Base-by-base conservation (phyloP, 495 filamentous ascomycete genomes). In the Copromyces sp. region DNA sequence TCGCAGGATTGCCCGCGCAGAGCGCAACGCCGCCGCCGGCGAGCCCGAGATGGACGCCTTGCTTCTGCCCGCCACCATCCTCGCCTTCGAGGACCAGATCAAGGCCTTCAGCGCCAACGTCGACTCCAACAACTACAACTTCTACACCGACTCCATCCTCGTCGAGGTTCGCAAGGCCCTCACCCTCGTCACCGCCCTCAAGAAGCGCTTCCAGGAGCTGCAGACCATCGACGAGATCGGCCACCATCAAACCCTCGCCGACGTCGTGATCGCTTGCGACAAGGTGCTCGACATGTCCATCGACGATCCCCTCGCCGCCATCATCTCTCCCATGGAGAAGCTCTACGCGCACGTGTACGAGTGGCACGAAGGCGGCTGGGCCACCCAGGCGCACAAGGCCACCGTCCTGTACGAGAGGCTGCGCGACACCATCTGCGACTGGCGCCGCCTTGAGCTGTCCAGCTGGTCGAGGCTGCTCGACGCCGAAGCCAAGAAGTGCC, bases 391-490 rank as follows among this genome's bases (percentile, higher is more conserved):
- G 68, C 93, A 91, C 77, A 91, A 90, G 20, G 92, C 89, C 6
- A 83, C 85, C 0, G 78, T 84, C 9, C 80, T 93, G 14, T 96
- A 92, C 72, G 90, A 95, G 69, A 86, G 88, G 40, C 83, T 98
- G 17, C 95, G 94, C 2, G 85, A 85, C 68, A 83, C 91, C 68
- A 91, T 94, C 69, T 89, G 98, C 68, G 86, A 84, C 75, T 99
- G 96, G 96, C 88, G 96, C 39, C 89, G 93, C 42, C 84, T 98
- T 38, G 96, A 99, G 75, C 83, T 99, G 37, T 89, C 91, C 1
- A 96, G 94, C 5, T 99, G 96, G 96, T 90, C 92, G 24, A 90
- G 89, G 44, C 81, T 99, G n/a, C 88, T 99, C 68, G 93, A 97
- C 75, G 86, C 91, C 73, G 95, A 99, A 79, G 86, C 89, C 16